Evolutionary conservation across 768 basidiomycete species (phyloP).

Genomic region (Tulasnella sp.): DNA sequence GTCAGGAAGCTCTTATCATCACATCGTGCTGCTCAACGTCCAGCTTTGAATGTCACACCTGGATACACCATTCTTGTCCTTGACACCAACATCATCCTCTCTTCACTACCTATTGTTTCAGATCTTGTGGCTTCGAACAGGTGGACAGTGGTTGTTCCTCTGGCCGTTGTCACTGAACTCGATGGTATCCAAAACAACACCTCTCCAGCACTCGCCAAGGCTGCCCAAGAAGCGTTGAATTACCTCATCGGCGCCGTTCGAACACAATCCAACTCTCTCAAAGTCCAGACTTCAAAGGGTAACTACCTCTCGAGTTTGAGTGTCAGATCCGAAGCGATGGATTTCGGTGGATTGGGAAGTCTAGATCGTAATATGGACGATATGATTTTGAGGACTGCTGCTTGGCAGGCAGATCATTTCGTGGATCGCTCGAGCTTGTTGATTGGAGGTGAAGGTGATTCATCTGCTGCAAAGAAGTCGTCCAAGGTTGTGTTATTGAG

Average conservation of each 20-base stretch:
- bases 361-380: constrained; percentile 84
- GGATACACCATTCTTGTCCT: constrained; percentile 86
- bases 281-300: constrained; percentile 89
- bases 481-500: constrained; percentile 82
- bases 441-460: constrained; percentile 27
- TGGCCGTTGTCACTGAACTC: constrained; percentile 93
- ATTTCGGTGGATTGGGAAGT: constrained; percentile 36
- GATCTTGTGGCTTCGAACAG: constrained; percentile 62
- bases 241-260: constrained; percentile 70
- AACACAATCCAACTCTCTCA: constrained; percentile 61
- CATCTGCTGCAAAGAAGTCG: constrained; percentile 30
- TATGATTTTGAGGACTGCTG: constrained; percentile 78
- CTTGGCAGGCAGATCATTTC: constrained; percentile 93
- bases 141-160: constrained; percentile 85
- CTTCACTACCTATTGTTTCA: constrained; percentile 58
- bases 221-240: constrained; percentile 56
- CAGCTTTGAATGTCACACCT: constrained; percentile 46
- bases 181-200: constrained; percentile 68
- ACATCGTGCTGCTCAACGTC: too few relatives aligned
- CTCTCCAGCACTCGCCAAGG: constrained; percentile 50
- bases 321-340: constrained; percentile 73
- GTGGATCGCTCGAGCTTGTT: constrained; percentile 68
- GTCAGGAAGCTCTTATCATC: too few relatives aligned
- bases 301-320: constrained; percentile 78
- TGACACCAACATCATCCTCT: constrained; percentile 90